Base-by-base conservation (phyloP, 2,329 filamentous ascomycete species). In the Neoascochyta sp. region DNA sequence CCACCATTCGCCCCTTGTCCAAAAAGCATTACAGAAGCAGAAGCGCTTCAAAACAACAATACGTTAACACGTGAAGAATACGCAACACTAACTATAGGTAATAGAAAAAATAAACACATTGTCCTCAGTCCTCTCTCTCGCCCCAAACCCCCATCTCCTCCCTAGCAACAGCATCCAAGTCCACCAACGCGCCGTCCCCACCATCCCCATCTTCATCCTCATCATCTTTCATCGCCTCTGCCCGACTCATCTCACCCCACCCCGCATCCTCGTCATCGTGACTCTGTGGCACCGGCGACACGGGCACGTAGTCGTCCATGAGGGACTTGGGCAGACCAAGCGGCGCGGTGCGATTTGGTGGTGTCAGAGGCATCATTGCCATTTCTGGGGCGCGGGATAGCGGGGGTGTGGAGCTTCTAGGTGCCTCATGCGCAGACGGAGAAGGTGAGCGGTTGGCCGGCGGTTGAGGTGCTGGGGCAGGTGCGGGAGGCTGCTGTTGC, bases 71-170 rank as follows among this genome's bases (percentile, higher is more conserved):
- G n/a, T n/a, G n/a, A n/a, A n/a, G n/a, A n/a, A n/a, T n/a, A n/a
- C n/a, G n/a, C n/a, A n/a, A n/a, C n/a, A n/a, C n/a, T n/a, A n/a
- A n/a, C n/a, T n/a, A n/a, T n/a, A n/a, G n/a, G n/a, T n/a, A n/a
- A n/a, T n/a, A n/a, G n/a, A n/a, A 22, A 24, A 19, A 27, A 14
- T n/a, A 7, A 3, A 4, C 7, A 3, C 19, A 8, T 9, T 9
- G 18, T 33, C 21, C 30, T 34, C 19, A 29, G 31, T 54, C 53
- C 26, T 56, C 54, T 15, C 46, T 40, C 19, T 57, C 52, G 3
- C 56, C 56, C 58, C 58, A 62, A 31, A 60, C 58, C 16, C 55
- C 57, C 32, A 50, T 54, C 45, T 61, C 58, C 34, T 61, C 56
- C 27, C 50, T 50, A 15, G 56, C 56, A 11, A 61, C 57, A 19